Percentiles rank a stretch among this genome's conserved stretches.
Evolutionary conservation across 192 early-diverging fungal genomes (phyloP).

Genomic region (Podila horticola): DNA sequence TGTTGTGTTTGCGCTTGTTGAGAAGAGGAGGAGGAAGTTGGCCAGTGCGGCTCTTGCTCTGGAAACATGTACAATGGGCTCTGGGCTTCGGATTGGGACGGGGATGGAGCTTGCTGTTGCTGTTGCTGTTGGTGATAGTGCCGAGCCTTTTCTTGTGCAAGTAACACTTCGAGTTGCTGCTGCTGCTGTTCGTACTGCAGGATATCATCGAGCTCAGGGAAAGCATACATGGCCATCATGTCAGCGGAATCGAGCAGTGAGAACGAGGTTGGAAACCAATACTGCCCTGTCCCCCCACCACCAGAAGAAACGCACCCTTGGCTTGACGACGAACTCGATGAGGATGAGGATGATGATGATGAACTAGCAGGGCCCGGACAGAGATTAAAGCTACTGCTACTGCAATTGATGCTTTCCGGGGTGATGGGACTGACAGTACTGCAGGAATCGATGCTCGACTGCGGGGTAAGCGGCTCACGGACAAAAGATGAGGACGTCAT

Average conservation of each 20-base stretch:
- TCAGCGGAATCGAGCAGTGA: background rate
- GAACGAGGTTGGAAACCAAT: background rate
- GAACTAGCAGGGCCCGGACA: background rate
- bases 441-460: background rate
- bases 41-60: no score
- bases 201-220: background rate
- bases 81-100: no score
- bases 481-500: background rate
- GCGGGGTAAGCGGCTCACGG: background rate
- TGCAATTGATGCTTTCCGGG: background rate
- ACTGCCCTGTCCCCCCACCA: background rate
- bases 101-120: background rate
- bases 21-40: background rate
- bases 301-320: no score
- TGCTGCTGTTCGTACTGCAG: background rate
- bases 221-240: slow-evolving; percentile 4
- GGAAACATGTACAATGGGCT: no score
- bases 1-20: background rate
- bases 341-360: background rate
- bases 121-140: background rate
- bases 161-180: background rate
- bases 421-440: background rate
- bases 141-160: background rate
- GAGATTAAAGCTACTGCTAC: background rate
- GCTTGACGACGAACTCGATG: background rate